These are phyloP conservation scores for Ceratocystis papillata DNA, from an alignment of 2,329 filamentous ascomycete species.

Conservation along the genomic window DNA sequence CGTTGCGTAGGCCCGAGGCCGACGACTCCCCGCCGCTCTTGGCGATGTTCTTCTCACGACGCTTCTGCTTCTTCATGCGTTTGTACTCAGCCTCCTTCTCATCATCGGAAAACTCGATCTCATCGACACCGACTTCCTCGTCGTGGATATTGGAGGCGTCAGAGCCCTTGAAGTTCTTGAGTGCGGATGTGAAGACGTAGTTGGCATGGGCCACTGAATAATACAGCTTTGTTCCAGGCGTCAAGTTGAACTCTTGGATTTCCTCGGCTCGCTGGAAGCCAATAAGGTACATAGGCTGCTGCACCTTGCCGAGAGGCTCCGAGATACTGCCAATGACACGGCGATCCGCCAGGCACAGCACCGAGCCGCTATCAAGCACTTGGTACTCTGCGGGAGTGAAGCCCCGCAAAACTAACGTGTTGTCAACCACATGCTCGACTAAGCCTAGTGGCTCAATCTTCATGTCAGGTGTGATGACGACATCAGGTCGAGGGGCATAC, in stretches of 20 bases:
- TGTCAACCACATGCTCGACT: slow-evolving; percentile 68
- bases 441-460: slow-evolving; percentile 63
- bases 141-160: slow-evolving; percentile 94
- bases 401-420: slow-evolving; percentile 66
- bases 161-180: slow-evolving; percentile 72
- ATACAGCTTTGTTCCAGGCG: slow-evolving; percentile 57
- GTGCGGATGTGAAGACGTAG: slow-evolving; percentile 75
- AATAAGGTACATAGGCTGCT: slow-evolving; percentile 76
- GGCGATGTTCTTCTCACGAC: slow-evolving; percentile 36
- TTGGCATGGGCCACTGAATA: slow-evolving; percentile 70
- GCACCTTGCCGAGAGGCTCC: slow-evolving; percentile 76
- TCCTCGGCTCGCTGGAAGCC: slow-evolving; percentile 60
- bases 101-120: slow-evolving; percentile 93
- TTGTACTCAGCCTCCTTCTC: slow-evolving; percentile 84
- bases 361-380: slow-evolving; percentile 72
- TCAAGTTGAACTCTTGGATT: slow-evolving; percentile 55
- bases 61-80: slow-evolving; percentile 56
- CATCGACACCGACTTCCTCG: slow-evolving; percentile 75
- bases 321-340: slow-evolving; percentile 69
- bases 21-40: slow-evolving; percentile 27
- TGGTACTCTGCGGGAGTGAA: slow-evolving; percentile 69
- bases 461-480: slow-evolving; percentile 67
- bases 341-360: slow-evolving; percentile 67
- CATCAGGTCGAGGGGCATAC: slow-evolving; percentile 59
- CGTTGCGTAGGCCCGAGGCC: slow-evolving; percentile 30